Evolutionary conservation across 768 basidiomycete species (phyloP).

Genomic region (Podaxis rugospora): DNA sequence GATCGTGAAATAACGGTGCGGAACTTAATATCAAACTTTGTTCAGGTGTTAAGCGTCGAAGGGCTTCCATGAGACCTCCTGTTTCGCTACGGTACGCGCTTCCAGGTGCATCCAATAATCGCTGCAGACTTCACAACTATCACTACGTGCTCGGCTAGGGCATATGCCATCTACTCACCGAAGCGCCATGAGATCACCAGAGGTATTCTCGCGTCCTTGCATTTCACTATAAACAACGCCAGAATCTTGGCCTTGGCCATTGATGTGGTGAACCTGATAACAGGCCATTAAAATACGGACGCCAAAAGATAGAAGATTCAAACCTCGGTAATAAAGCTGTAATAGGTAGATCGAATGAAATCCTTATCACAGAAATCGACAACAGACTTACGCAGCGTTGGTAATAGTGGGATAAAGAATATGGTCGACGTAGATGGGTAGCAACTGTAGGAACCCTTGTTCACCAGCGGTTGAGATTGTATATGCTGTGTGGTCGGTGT

Average conservation of each 20-base stretch:
- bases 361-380: background rate
- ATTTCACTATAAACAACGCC: conserved; percentile 98
- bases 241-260: conserved; percentile 84
- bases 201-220: conserved; percentile 94
- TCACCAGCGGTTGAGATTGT: conserved; percentile 94
- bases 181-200: conserved; percentile 86
- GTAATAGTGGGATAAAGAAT: conserved; percentile 95
- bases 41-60: conserved; percentile 80
- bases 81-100: conserved; percentile 97
- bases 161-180: conserved; percentile 44
- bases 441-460: conserved; percentile 82
- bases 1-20: background rate
- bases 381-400: conserved; percentile 63
- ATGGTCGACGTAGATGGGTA: conserved; percentile 93
- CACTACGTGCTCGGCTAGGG: background rate
- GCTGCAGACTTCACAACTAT: conserved; percentile 56
- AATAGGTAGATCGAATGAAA: conserved; percentile 10
- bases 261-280: conserved; percentile 86
- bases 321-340: conserved; percentile 58
- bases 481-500: conserved; percentile 91
- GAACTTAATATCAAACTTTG: conserved; percentile 56
- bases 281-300: conserved; percentile 8
- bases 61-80: conserved; percentile 90
- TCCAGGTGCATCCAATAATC: conserved; percentile 69
- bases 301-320: conserved; percentile 2